Conservation (phyloP, 495 filamentous ascomycete genomes). For the Aspergillus haitiensis region DNA sequence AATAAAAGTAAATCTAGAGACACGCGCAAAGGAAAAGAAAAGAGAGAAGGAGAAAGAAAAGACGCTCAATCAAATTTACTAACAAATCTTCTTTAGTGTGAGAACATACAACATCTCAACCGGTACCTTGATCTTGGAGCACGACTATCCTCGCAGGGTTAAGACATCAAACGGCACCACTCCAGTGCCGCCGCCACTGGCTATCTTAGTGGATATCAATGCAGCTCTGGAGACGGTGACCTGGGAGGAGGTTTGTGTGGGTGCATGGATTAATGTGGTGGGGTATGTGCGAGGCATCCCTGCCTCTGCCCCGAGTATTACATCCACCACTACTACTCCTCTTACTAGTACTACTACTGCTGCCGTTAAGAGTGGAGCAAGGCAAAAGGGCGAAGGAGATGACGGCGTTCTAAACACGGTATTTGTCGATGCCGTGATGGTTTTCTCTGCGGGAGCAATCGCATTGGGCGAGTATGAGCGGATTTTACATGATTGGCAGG, state of each 20-base stretch:
- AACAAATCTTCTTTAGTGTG: slow-evolving; percentile 52
- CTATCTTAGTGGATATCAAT: slow-evolving; percentile 66
- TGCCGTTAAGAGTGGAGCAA: not conserved
- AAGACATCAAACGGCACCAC: not conserved
- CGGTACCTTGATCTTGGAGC: slow-evolving; percentile 64
- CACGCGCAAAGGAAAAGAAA: not conserved
- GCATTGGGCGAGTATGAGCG: slow-evolving; percentile 64
- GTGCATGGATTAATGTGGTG: slow-evolving; percentile 89
- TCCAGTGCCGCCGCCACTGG: slow-evolving; percentile 21
- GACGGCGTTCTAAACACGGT: slow-evolving; percentile 21
- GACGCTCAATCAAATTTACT: not conserved
- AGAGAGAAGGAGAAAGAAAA: not conserved
- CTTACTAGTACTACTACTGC: not conserved
- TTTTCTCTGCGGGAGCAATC: slow-evolving; percentile 66
- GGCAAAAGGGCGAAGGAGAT: not conserved
- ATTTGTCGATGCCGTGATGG: slow-evolving; percentile 62
- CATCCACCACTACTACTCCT: not conserved
- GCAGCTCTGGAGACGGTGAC: slow-evolving; percentile 66
- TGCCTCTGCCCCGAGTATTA: not conserved
- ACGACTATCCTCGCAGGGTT: slow-evolving; percentile 56
- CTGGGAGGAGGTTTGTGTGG: slow-evolving; percentile 63
- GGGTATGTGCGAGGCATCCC: slow-evolving; percentile 63
- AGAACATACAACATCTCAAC: slow-evolving; percentile 60
- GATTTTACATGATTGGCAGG: slow-evolving; percentile 36
- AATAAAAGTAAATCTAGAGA: slow-evolving; percentile 9